A percentile compares a stretch with the other conserved stretches of the same genome.
phyloP scores from a whole-genome alignment of 1,139 yeast species.

The Pichiaceae sp. region DNA sequence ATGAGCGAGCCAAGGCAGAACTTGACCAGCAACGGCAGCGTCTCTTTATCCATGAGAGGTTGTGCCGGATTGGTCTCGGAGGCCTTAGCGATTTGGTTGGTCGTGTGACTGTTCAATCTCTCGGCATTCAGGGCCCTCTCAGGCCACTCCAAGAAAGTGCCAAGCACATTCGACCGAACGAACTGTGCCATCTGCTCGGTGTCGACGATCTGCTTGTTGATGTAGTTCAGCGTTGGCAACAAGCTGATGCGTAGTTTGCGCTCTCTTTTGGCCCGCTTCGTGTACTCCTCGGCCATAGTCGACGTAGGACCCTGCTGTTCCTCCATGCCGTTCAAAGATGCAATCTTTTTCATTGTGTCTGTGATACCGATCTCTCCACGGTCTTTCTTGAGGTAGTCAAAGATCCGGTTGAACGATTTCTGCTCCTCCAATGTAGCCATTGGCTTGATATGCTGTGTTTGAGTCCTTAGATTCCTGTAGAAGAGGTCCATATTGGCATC shows the following conservation, averaged over 20 bases:
- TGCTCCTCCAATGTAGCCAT: conserved; percentile 23
- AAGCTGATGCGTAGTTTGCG: conserved; percentile 13
- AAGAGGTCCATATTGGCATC: not conserved
- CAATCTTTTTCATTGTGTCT: conserved; percentile 17
- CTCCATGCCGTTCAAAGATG: conserved; percentile 5
- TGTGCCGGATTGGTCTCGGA: conserved; percentile 10
- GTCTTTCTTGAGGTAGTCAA: conserved; percentile 19
- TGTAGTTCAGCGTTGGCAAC: conserved; percentile 16
- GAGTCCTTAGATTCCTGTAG: not conserved
- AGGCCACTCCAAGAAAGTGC: conserved; percentile 13
- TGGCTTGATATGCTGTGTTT: conserved; percentile 8
- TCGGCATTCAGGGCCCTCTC: too few relatives aligned
- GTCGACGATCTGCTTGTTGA: conserved; percentile 13
- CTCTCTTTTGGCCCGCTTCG: conserved; percentile 5
- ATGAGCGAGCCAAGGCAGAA: conserved; percentile 21
- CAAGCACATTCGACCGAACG: conserved; percentile 13
- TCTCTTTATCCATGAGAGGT: conserved; percentile 16
- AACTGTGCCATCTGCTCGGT: conserved; percentile 15
- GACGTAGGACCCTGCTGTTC: not conserved
- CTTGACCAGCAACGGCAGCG: conserved; percentile 21
- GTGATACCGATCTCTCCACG: conserved; percentile 18
- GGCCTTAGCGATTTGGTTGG: conserved; percentile 6
- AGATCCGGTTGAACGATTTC: conserved; percentile 22
- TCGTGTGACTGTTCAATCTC: not conserved
- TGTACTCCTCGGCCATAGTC: not conserved